Base-by-base conservation (phyloP, 768 basidiomycete genomes). In the Tylopilus plumbeoviolaceoides region DNA sequence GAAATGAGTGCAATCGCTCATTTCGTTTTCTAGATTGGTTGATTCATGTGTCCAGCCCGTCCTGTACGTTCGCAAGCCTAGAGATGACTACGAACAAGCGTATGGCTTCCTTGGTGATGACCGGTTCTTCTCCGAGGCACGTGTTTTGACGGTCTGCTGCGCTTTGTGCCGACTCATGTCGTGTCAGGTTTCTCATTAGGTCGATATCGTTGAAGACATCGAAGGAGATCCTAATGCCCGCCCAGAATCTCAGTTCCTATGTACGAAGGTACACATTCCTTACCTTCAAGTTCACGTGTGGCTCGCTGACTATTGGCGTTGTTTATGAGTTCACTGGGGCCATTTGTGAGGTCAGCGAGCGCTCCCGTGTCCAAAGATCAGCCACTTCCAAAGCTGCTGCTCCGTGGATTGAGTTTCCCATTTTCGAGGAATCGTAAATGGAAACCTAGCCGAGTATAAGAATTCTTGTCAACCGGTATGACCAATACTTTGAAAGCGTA, bases 21-120 rank as follows among this genome's bases (percentile, higher is more conserved):
- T 45, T 28, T 49, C 12, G 33, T 53, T 60, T 36, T n/a, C n/a
- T 51, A 91, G 89, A 70, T 78, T 92, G 40, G 85, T 89, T 45
- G 90, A 98, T 72, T 95, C 95, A 17, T 98, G 98, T 73, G 91
- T 95, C 51, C 83, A 87, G 60, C 95, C 95, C 7, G 78, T 89
- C 7, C 83, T 98, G 30, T 86, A 87, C 66, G 78, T 98, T 58
- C 90, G 95, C 62, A 82, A 77, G 63, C 90, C 91, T 4, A 91
- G 88, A 48, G 85, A 85, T 64, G 89, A 92, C 64, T 72, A 77
- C 48, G 89, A 91, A 59, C 84, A 88, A 61, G 76, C 74, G 28
- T 73, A 82, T 61, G 75, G 74, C 40, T 93, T 92, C 75, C 79
- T 79, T 15, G 84, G 89, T 48, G 91, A 94, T 62, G 91, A 94